phyloP scores from a whole-genome alignment of 1,284 basidiomycete genomes.

The Ustilago lituana region DNA sequence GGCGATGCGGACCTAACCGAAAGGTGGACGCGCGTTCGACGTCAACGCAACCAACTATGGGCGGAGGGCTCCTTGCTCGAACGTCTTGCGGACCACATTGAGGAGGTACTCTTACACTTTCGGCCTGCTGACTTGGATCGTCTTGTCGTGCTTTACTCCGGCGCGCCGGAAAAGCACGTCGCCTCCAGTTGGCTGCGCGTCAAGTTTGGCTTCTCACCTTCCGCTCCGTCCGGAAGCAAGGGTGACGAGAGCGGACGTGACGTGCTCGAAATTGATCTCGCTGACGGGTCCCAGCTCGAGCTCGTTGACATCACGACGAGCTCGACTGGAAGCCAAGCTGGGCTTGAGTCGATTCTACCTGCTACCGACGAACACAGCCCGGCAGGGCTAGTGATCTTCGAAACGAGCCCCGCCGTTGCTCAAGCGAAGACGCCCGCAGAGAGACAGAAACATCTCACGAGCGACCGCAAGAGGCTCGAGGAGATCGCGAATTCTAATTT shows the following conservation, averaged over 20 bases:
- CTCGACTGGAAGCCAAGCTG: neutral
- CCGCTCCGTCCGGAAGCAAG: neutral
- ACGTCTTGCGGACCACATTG: slow-evolving; percentile 31
- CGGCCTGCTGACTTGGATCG: slow-evolving; percentile 27
- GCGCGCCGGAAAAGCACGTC: slow-evolving; percentile 27
- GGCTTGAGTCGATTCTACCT: slow-evolving; percentile 11
- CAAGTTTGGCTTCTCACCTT: slow-evolving; percentile 38
- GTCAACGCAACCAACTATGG: slow-evolving; percentile 38
- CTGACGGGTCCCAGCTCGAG: slow-evolving; percentile 34
- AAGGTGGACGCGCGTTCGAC: slow-evolving; percentile 15
- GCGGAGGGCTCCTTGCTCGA: slow-evolving; percentile 31
- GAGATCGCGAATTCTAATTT: slow-evolving; percentile 13
- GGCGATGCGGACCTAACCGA: slow-evolving; percentile 22
- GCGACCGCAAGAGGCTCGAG: slow-evolving; percentile 26
- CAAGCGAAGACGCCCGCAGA: slow-evolving; percentile 13
- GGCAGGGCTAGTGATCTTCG: slow-evolving; percentile 43
- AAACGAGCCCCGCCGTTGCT: slow-evolving; percentile 23
- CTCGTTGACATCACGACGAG: slow-evolving; percentile 24
- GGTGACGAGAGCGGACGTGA: slow-evolving; percentile 8
- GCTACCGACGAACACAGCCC: slow-evolving; percentile 15
- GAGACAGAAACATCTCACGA: neutral
- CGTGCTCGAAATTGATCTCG: slow-evolving; percentile 29
- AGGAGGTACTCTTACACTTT: slow-evolving; percentile 35
- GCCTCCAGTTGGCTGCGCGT: slow-evolving; percentile 47
- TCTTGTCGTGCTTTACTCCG: slow-evolving; percentile 25